Conservation (phyloP, 2,329 filamentous ascomycete species). For the Fusarium dimerum region DNA sequence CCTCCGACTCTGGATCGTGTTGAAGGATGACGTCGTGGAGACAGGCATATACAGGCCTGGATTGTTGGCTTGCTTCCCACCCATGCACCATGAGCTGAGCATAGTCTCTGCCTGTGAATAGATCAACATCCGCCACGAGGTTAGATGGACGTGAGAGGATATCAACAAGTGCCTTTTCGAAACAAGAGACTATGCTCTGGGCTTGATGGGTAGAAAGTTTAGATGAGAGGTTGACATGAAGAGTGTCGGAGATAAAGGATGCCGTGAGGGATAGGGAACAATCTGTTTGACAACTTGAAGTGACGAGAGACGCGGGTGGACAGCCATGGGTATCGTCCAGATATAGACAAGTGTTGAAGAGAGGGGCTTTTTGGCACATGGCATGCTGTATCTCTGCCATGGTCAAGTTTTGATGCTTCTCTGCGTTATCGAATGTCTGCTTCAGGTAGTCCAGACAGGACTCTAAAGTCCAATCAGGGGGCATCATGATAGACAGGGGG, state of each 20-base stretch:
- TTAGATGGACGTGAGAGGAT: conserved; percentile 45
- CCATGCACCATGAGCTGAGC: conserved; percentile 56
- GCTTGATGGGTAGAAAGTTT: conserved; percentile 46
- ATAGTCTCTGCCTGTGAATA: conserved; percentile 58
- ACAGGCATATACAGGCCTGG: conserved; percentile 42
- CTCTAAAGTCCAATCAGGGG: conserved; percentile 33
- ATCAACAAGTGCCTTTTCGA: conserved; percentile 52
- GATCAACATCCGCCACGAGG: conserved; percentile 47
- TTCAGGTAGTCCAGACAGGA: conserved; percentile 36
- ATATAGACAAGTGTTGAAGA: conserved; percentile 55
- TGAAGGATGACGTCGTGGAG: conserved; percentile 48
- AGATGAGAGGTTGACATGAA: conserved; percentile 48
- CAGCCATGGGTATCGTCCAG: conserved; percentile 42
- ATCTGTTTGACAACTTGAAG: conserved; percentile 40
- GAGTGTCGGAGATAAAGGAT: conserved; percentile 41
- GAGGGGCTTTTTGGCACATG: conserved; percentile 41
- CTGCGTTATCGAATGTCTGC: conserved; percentile 23
- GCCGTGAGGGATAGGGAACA: conserved; percentile 49
- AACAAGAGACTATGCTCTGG: conserved; percentile 51
- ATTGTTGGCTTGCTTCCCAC: conserved; percentile 40
- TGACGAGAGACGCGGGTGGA: conserved; percentile 8
- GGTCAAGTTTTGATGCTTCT: conserved; percentile 45
- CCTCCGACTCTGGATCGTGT: conserved; percentile 43
- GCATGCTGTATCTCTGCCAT: conserved; percentile 49
- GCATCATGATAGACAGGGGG: conserved; percentile 37